phyloP scores from a whole-genome alignment of 768 basidiomycete species.

The Lactarius vividus region DNA sequence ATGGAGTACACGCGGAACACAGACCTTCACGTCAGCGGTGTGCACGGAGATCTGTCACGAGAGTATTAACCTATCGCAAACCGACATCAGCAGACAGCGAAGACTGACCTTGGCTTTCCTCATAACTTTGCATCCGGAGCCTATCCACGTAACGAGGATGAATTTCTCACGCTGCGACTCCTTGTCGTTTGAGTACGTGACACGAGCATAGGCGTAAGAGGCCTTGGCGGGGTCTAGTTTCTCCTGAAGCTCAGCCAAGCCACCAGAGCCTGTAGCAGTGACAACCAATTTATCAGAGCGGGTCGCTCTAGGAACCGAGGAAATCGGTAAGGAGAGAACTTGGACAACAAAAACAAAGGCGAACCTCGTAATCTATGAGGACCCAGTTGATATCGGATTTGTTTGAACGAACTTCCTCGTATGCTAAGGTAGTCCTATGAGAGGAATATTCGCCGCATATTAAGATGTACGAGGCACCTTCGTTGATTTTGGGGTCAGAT shows the following conservation, averaged over 20 bases:
- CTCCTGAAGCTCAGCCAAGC: constrained; percentile 73
- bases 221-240: constrained; percentile 70
- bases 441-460: not conserved
- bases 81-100: not conserved
- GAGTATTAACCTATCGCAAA: constrained; percentile 12
- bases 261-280: constrained; percentile 76
- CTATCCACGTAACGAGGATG: constrained; percentile 83
- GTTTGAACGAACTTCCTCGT: constrained; percentile 81
- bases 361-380: constrained; percentile 82
- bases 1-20: constrained; percentile 78
- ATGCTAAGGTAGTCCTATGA: constrained; percentile 49
- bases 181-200: constrained; percentile 84
- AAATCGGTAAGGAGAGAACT: constrained; percentile 3
- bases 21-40: constrained; percentile 77
- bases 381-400: constrained; percentile 89
- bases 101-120: constrained; percentile 77
- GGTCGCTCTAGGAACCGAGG: constrained; percentile 50
- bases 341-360: constrained; percentile 20
- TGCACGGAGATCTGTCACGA: constrained; percentile 83
- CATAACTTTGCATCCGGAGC: constrained; percentile 82
- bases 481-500: constrained; percentile 27
- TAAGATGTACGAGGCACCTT: constrained; percentile 16
- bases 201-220: constrained; percentile 80
- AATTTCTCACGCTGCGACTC: constrained; percentile 89
- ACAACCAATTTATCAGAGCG: constrained; percentile 78